A percentile compares a stretch with the other conserved stretches of the same genome.
Evolutionary conservation across 306 rosid genomes (phyloP).

Genomic region (Fragaria iinumae): DNA sequence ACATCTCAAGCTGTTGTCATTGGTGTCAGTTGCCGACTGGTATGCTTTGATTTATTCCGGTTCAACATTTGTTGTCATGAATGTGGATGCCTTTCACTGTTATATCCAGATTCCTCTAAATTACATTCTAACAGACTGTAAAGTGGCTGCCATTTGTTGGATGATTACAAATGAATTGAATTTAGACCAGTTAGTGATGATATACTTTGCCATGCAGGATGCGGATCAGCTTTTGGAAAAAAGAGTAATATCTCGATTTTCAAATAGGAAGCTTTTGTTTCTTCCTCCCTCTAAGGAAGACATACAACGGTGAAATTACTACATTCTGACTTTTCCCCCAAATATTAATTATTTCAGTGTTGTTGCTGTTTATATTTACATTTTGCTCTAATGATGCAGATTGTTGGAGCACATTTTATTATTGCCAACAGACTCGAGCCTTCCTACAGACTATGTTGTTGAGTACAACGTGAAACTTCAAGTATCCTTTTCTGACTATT

Average conservation of each 20-base stretch:
- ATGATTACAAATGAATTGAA: background rate
- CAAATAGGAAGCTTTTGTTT: conserved; percentile 83
- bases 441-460: conserved; percentile 65
- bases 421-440: conserved; percentile 60
- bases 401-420: conserved; percentile 66
- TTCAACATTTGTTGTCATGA: background rate
- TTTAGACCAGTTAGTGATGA: background rate
- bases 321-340: conserved; percentile 13
- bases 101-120: conserved; percentile 15
- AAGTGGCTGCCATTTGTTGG: background rate
- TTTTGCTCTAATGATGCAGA: conserved; percentile 43
- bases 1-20: conserved; percentile 88
- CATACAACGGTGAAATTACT: conserved; percentile 45
- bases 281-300: conserved; percentile 75
- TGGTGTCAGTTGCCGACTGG: conserved; percentile 90
- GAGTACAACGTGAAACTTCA: conserved; percentile 61
- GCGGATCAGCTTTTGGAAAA: conserved; percentile 93
- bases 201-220: conserved; percentile 51
- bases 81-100: background rate
- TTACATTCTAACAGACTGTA: background rate
- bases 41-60: conserved; percentile 30
- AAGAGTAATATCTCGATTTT: conserved; percentile 94
- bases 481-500: conserved; percentile 63
- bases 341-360: conserved; percentile 5
- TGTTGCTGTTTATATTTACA: conserved; percentile 21